Evolutionary conservation across 116 monocot species (phyloP).

Genomic region (Cymodocea nodosa): DNA sequence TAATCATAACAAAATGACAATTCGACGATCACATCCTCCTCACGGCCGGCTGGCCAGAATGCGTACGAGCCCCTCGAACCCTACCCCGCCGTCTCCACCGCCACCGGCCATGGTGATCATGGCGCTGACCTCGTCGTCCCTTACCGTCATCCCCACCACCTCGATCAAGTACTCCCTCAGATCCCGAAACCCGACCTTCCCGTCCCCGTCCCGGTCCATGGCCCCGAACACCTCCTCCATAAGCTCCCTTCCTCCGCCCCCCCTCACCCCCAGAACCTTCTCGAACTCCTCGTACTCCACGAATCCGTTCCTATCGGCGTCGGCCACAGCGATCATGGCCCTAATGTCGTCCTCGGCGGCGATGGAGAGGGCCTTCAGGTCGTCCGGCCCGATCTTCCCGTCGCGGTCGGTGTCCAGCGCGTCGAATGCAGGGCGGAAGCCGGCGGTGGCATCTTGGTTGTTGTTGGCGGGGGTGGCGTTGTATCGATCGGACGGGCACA

Average conservation of each 20-base stretch:
- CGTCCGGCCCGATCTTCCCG: slow-evolving; percentile 71
- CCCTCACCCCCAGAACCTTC: slow-evolving; percentile 13
- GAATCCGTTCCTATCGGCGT: slow-evolving; percentile 52
- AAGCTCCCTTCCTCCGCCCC: slow-evolving; percentile 1
- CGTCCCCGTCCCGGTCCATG: slow-evolving; percentile 82
- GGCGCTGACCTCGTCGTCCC: slow-evolving; percentile 41
- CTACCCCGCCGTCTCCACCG: slow-evolving; percentile 21
- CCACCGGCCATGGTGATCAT: slow-evolving; percentile 51
- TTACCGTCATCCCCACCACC: slow-evolving; percentile 32
- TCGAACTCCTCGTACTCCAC: slow-evolving; percentile 70
- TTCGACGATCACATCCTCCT: neutral
- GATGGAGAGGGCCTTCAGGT: slow-evolving; percentile 51
- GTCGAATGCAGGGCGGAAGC: slow-evolving; percentile 51
- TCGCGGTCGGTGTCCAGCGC: slow-evolving; percentile 81
- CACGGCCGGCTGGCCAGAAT: slow-evolving; percentile 17
- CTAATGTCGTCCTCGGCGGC: slow-evolving; percentile 33
- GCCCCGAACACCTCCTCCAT: slow-evolving; percentile 57
- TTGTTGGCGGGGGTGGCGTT: too few relatives aligned
- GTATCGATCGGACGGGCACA: slow-evolving; percentile 22
- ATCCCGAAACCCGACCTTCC: slow-evolving; percentile 60
- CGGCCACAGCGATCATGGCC: slow-evolving; percentile 74
- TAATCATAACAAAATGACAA: neutral
- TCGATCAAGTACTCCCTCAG: slow-evolving; percentile 30
- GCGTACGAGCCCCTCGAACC: slow-evolving; percentile 26
- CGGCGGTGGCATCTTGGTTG: neutral